A percentile compares a stretch with the other conserved stretches of the same genome.
phyloP scores from a whole-genome alignment of 2,329 filamentous ascomycete genomes.

The Trichophyton simii region DNA sequence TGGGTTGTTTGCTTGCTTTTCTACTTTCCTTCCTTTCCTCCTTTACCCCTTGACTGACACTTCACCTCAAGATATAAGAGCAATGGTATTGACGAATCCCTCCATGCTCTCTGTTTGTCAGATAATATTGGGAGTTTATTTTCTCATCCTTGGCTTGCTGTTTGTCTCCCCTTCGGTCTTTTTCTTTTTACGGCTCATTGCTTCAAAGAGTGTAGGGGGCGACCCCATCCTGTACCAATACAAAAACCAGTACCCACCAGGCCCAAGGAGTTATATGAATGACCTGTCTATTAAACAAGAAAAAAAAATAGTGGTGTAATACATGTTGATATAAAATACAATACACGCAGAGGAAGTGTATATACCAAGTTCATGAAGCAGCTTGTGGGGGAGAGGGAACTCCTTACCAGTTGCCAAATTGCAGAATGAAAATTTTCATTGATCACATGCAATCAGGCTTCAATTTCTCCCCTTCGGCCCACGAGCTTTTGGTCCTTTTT shows the following conservation, averaged over 20 bases:
- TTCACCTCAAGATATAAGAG: not conserved
- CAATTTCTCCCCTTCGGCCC: not conserved
- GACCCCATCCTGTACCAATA: not conserved
- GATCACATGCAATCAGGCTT: not conserved
- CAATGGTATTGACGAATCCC: not conserved
- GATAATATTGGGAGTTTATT: not conserved
- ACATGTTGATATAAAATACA: slow-evolving; percentile 4
- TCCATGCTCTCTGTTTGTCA: not conserved
- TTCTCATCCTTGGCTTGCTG: not conserved
- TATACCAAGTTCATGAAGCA: not conserved
- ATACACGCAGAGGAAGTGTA: slow-evolving; percentile 1
- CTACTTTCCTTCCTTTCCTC: not conserved
- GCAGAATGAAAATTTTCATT: not conserved
- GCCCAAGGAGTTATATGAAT: not conserved
- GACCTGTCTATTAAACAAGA: not conserved
- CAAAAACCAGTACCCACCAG: not conserved
- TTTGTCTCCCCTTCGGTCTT: not conserved
- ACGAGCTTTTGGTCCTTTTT: not conserved
- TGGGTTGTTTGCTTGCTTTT: slow-evolving; percentile 2
- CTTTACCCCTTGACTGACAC: not conserved
- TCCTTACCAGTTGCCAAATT: not conserved
- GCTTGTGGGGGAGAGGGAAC: not conserved
- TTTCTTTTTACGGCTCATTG: not conserved
- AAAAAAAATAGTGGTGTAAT: not conserved
- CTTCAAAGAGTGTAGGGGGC: not conserved